A percentile compares a stretch with the other conserved stretches of the same genome.
Evolutionary conservation across 306 rosid genomes (phyloP).

Genomic region (Cajanus cajan): DNA sequence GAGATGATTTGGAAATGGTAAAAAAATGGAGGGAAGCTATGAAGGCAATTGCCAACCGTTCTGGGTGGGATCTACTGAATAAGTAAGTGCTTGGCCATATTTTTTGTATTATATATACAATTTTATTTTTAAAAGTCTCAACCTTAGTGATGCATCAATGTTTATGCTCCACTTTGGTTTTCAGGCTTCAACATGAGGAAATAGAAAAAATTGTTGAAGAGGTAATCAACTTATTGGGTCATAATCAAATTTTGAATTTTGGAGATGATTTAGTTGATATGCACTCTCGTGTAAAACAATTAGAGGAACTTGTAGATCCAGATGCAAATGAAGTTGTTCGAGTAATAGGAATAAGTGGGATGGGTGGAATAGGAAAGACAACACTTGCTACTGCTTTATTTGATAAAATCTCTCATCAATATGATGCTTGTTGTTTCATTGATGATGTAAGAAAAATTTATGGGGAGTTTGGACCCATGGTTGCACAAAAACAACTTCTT

Average conservation of each 20-base stretch:
- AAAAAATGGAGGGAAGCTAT: background rate
- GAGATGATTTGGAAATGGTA: background rate
- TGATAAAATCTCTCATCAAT: background rate
- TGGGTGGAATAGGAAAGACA: slow-evolving; percentile 37
- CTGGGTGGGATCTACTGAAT: slow-evolving; percentile 9
- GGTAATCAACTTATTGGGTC: background rate
- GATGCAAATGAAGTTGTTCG: background rate
- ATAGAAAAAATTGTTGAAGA: background rate
- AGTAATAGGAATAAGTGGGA: slow-evolving; percentile 20
- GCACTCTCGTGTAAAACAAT: background rate
- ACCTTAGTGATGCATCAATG: background rate
- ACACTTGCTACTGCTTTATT: slow-evolving; percentile 6
- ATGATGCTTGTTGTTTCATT: background rate
- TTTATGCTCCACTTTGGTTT: background rate
- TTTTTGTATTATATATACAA: background rate
- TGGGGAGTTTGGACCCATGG: background rate
- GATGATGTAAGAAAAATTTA: background rate
- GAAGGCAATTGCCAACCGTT: background rate
- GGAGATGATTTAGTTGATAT: slow-evolving; percentile 29
- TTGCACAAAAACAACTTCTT: background rate
- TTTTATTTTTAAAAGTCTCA: background rate
- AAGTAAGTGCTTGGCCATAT: background rate
- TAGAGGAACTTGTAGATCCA: slow-evolving; percentile 11
- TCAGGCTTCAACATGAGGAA: background rate
- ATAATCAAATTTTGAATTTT: background rate